Evolutionary conservation across 129 eudicot species (phyloP).

Genomic region (Mikania micrantha): DNA sequence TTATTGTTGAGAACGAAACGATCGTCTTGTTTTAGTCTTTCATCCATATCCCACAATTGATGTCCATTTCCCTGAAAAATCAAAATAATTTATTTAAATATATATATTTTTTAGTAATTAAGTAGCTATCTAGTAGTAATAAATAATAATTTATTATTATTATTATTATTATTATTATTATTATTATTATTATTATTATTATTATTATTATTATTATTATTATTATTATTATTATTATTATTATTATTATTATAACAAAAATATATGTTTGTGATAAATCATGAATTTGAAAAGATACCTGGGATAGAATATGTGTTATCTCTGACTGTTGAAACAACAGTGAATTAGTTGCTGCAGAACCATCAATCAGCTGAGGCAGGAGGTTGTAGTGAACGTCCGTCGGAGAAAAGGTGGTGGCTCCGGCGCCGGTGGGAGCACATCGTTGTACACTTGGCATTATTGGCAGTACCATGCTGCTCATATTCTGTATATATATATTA

Average conservation of each 20-base stretch:
- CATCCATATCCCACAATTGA: slow-evolving; percentile 62
- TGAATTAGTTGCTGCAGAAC: slow-evolving; percentile 32
- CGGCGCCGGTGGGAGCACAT: slow-evolving; percentile 24
- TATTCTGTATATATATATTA: slow-evolving; percentile 32
- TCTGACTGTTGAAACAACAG: slow-evolving; percentile 48
- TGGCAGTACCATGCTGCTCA: slow-evolving; percentile 48
- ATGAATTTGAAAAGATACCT: slow-evolving; percentile 37
- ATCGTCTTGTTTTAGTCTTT: slow-evolving; percentile 50
- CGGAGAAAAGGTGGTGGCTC: slow-evolving; percentile 34
- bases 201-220: background rate
- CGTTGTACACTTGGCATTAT: slow-evolving; percentile 37
- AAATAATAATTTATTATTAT: background rate
- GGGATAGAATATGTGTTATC: slow-evolving; percentile 41
- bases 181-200: too few relatives aligned
- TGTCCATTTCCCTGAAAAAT: slow-evolving; percentile 63
- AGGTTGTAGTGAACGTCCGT: slow-evolving; percentile 29
- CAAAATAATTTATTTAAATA: background rate
- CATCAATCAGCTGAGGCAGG: slow-evolving; percentile 34
- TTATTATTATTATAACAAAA: background rate
- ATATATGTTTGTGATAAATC: slow-evolving; percentile 12
- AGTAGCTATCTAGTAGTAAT: too few relatives aligned
- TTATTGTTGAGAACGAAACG: slow-evolving; percentile 53
- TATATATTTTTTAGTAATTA: too few relatives aligned
- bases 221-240: background rate
- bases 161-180: background rate